Base-by-base conservation (phyloP, 2,329 filamentous ascomycete genomes). In the Blastomyces parvus region DNA sequence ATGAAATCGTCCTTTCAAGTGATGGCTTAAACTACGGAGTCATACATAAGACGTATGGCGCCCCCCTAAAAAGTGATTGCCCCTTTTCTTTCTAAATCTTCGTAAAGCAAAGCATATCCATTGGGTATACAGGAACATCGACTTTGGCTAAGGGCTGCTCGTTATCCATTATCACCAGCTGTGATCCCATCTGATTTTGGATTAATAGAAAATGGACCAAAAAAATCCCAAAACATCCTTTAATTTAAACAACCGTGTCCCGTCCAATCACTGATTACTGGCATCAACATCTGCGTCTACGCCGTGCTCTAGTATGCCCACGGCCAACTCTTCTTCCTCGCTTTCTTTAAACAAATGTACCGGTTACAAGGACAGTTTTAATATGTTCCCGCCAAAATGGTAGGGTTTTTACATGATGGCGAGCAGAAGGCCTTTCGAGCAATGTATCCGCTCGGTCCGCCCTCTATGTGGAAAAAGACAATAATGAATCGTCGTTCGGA, bases 311-410 rank as follows among this genome's bases (percentile, higher is more conserved):
- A 38, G 56, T 17, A 58, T 58, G n/a, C 56, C 56, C 19, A 58
- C 56, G 14, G 56, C 36, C 36, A 58, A 42, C 19, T 25, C 56
- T 22, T 58, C 38, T 9, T 25, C 38, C n/a, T 58, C n/a, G 0
- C 38, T 38, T 27, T 58, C 56, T 27, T 27, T 40, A 13, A 58
- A 42, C 27, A n/a, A n/a, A n/a, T n/a, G n/a, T n/a, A 11, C 56
- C 56, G 3, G 56, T 58, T n/a, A 27, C n/a, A 17, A 58, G n/a
- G 36, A 58, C 56, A 36, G 42, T 38, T 38, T 40, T 58, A 22
- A 58, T 25, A 58, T 58, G 56, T 42, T 58, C 56, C 22, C 56
- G 36, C 56, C 56, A 58, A 42, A 58, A 58, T 25, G 56, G 56
- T 8, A 58, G n/a, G 6, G 40, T 30, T 1, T 42, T 38, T 42